These are phyloP conservation scores for Erythrophleum ivorense DNA, from an alignment of 331 rosid species.

Conservation along the genomic window DNA sequence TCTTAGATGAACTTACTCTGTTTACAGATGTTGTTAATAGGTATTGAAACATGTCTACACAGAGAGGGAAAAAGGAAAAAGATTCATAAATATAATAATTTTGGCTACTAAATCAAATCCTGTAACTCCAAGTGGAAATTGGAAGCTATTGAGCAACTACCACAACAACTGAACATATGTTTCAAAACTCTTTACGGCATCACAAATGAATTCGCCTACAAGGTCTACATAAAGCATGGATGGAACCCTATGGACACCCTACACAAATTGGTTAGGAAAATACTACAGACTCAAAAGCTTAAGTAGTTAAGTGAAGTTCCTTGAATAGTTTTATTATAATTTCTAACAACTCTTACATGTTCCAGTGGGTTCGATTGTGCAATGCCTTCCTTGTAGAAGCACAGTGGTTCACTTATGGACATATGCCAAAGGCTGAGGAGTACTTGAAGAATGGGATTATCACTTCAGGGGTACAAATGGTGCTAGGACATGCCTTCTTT, in stretches of 20 bases:
- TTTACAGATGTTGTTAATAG: slow-evolving; percentile 43
- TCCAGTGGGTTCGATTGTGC: slow-evolving; percentile 50
- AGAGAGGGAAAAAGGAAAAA: background rate
- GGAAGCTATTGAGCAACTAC: slow-evolving; percentile 37
- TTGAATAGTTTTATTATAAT: background rate
- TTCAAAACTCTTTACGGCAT: background rate
- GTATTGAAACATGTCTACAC: slow-evolving; percentile 6
- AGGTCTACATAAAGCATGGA: slow-evolving; percentile 31
- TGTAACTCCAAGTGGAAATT: slow-evolving; percentile 45
- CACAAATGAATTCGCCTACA: slow-evolving; percentile 5
- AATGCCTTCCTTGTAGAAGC: slow-evolving; percentile 50
- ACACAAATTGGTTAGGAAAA: slow-evolving; percentile 8
- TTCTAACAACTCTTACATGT: background rate
- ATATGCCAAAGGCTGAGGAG: slow-evolving; percentile 43
- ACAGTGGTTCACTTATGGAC: slow-evolving; percentile 43
- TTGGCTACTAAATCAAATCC: background rate
- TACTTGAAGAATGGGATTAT: slow-evolving; percentile 46
- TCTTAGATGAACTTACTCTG: slow-evolving; percentile 40
- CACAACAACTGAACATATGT: slow-evolving; percentile 36
- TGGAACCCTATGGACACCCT: slow-evolving; percentile 24
- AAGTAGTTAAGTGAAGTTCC: no score
- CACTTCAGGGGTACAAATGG: slow-evolving; percentile 44
- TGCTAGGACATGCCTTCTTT: slow-evolving; percentile 42
- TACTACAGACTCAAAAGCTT: no score
- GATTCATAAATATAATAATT: background rate